phyloP scores from a whole-genome alignment of 164 flowering plant species.

The Stephania yunnanensis region DNA sequence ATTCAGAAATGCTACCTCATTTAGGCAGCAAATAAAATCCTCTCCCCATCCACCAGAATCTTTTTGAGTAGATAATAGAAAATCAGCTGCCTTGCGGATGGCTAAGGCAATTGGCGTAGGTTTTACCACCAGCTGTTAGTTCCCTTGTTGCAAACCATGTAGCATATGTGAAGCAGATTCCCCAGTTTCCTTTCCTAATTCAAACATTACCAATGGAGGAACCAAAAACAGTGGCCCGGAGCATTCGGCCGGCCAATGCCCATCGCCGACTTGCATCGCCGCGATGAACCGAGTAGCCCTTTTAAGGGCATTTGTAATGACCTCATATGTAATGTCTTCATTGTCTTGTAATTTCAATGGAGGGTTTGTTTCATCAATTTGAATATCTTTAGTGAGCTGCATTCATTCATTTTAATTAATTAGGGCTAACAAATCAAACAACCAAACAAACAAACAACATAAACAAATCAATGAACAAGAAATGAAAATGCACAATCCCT shows the following conservation, averaged over 20 bases:
- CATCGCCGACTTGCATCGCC: conserved; percentile 49
- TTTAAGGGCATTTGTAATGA: conserved; percentile 23
- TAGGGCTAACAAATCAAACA: too few species aligned
- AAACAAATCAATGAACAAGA: too few species aligned
- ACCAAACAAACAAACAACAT: too few species aligned
- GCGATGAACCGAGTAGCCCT: conserved; percentile 38
- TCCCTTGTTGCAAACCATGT: conserved; percentile 48
- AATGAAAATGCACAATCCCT: too few species aligned
- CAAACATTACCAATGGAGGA: conserved; percentile 37
- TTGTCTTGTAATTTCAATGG: conserved; percentile 22
- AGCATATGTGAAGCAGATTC: conserved; percentile 47
- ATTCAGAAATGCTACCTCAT: conserved; percentile 27
- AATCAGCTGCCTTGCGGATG: conserved; percentile 34
- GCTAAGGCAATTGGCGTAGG: conserved; percentile 24
- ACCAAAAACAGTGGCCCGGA: conserved; percentile 47
- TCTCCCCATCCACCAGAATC: conserved; percentile 59
- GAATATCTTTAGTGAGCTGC: too few species aligned
- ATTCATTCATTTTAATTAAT: too few species aligned
- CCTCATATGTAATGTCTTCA: conserved; percentile 28
- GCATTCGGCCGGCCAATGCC: conserved; percentile 55
- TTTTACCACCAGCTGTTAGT: conserved; percentile 29
- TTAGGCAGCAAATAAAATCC: conserved; percentile 38
- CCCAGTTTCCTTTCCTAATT: conserved; percentile 56
- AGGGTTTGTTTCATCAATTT: conserved; percentile 9
- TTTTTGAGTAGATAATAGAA: conserved; percentile 37